phyloP scores from a whole-genome alignment of 1,139 yeast genomes.

The Yamadazyma sp. region DNA sequence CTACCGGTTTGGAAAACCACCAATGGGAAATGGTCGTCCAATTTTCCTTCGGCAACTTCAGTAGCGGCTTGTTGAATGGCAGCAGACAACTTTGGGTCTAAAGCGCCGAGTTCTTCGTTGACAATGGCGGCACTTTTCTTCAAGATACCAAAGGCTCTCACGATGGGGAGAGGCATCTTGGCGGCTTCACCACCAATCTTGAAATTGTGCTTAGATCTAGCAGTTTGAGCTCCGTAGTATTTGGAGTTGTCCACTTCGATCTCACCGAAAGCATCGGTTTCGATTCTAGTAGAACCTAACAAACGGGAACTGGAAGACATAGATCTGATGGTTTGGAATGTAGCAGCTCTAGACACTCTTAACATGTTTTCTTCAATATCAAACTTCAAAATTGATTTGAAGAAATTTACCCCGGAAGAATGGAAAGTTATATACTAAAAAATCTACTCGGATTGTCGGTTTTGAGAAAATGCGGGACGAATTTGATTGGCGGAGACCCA shows the following conservation, averaged over 20 bases:
- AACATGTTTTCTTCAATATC: conserved; percentile 8
- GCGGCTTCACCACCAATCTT: conserved; percentile 93
- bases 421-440: conserved; percentile 5
- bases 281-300: conserved; percentile 55
- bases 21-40: conserved; percentile 92
- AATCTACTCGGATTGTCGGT: conserved; percentile 3
- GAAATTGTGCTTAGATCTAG: conserved; percentile 88
- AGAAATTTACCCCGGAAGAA: conserved; percentile 16
- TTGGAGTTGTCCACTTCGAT: conserved; percentile 81
- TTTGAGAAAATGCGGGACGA: conserved; percentile 5
- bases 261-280: conserved; percentile 95
- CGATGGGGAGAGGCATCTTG: conserved; percentile 86
- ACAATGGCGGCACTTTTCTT: conserved; percentile 95
- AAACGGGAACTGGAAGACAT: conserved; percentile 27
- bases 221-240: conserved; percentile 99
- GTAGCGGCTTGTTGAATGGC: conserved; percentile 94
- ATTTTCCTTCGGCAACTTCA: conserved; percentile 90
- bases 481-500: conserved; percentile 18
- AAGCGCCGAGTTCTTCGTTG: conserved; percentile 73
- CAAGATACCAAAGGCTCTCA: conserved; percentile 88
- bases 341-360: conserved; percentile 12
- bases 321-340: conserved; percentile 20
- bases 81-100: conserved; percentile 77
- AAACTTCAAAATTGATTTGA: neutral
- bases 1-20: conserved; percentile 99